Conservation (phyloP, 306 rosid genomes). For the Castanopsis chinensis region DNA sequence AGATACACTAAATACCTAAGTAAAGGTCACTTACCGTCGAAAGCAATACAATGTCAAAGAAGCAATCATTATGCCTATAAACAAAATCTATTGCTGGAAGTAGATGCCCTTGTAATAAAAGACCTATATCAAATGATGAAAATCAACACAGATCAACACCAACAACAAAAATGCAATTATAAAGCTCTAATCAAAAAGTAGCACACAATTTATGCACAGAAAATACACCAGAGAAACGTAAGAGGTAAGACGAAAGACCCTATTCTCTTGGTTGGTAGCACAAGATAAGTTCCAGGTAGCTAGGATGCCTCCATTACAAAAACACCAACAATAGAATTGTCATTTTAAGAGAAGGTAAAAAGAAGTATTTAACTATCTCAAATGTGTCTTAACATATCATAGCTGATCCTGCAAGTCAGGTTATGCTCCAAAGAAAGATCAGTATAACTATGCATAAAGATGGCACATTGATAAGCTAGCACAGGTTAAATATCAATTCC, state of each 20-base stretch:
- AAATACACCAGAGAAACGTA: background rate
- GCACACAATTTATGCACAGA: background rate
- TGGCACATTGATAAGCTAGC: background rate
- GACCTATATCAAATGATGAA: conserved; percentile 50
- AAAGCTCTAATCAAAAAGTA: conserved; percentile 13
- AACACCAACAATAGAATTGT: background rate
- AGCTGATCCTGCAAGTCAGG: background rate
- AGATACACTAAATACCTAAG: background rate
- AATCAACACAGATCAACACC: conserved; percentile 22
- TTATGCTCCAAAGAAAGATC: background rate
- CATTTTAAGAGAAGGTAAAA: background rate
- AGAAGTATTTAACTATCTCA: background rate
- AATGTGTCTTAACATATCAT: background rate
- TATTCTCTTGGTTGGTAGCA: background rate
- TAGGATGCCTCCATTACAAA: background rate
- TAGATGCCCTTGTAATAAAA: conserved; percentile 73
- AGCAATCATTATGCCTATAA: conserved; percentile 72
- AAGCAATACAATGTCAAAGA: conserved; percentile 75
- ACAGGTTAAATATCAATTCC: background rate
- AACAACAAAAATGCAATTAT: conserved; percentile 22
- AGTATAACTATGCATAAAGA: background rate
- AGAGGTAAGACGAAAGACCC: background rate
- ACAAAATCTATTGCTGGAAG: conserved; percentile 73
- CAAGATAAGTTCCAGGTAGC: background rate
- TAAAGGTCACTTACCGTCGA: conserved; percentile 66